Base-by-base conservation (phyloP, 257 asterid genomes). In the Salvia hispanica region DNA sequence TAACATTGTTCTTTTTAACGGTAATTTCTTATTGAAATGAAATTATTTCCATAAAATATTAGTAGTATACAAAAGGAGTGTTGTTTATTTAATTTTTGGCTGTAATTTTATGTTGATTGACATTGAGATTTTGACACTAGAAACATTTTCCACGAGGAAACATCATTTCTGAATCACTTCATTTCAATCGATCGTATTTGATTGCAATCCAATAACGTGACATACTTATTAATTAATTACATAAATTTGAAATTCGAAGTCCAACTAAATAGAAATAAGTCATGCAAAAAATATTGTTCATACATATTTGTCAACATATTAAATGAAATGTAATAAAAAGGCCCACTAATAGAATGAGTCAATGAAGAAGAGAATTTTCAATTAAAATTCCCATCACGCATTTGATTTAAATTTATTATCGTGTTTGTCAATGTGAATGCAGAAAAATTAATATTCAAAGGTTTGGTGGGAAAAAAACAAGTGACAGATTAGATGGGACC, bases 291-390 rank as follows among this genome's bases (percentile, higher is more conserved):
- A 58, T 36, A 58, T 36, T 3, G 9, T 58, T 28, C 12, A 34
- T 58, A 34, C 10, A 34, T 58, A n/a, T 56, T 52, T 25, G 15
- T 40, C 28, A 14, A 21, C 37, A 3, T 51, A 51, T 16, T 50
- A 52, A 54, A 55, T 61, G 51, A 43, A 40, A 28, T 18, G 53
- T 9, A 7, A 3, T 18, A 43, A 62, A 47, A 53, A 37, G 58
- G 71, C 48, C 75, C 80, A 71, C 75, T 16, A 44, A 66, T 61
- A 65, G 74, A 54, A 71, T 52, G 52, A 55, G 18, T 18, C 21
- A 18, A 18, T 18, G 1, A 18, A 18, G 3, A 7, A 15, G 7
- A 60, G 9, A 10, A 12, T 70, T 70, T 51, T 58, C 28, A 71
- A 57, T 46, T 57, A 46, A 54, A 66, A 43, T 14, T n/a, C 50